These are phyloP conservation scores for Cetradonia linearis DNA, from an alignment of 495 filamentous ascomycete species.

Conservation along the genomic window DNA sequence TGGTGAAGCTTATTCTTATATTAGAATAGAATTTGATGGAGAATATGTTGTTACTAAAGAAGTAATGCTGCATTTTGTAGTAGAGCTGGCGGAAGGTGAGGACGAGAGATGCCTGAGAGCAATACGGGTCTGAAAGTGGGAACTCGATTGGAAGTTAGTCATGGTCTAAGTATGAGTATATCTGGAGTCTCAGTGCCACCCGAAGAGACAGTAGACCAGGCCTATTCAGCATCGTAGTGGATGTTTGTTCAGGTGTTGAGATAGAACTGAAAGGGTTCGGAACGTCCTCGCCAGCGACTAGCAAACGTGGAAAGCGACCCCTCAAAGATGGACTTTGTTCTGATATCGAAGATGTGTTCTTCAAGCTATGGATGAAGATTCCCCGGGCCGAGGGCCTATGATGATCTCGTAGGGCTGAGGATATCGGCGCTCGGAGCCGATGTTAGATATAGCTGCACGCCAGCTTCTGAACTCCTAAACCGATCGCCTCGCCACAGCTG, in stretches of 20 bases:
- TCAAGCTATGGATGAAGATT: not conserved
- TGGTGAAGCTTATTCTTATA: not conserved
- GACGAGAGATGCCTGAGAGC: not conserved
- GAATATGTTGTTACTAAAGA: conserved; percentile 2
- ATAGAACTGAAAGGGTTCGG: not conserved
- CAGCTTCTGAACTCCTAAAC: not conserved
- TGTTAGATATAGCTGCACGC: not conserved
- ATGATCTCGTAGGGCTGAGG: conserved; percentile 1
- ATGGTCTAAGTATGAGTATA: conserved; percentile 5
- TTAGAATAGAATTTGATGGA: not conserved
- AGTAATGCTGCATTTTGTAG: not conserved
- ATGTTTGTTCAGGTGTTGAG: not conserved
- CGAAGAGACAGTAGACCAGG: not conserved
- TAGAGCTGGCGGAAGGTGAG: conserved; percentile 4
- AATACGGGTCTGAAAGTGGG: not conserved
- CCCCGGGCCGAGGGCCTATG: too few species aligned
- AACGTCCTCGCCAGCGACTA: not conserved
- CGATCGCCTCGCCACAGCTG: not conserved
- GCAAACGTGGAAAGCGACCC: not conserved
- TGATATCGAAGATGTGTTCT: not conserved
- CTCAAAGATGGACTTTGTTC: too few species aligned
- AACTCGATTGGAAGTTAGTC: not conserved
- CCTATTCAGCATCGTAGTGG: not conserved
- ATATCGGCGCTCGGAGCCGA: conserved; percentile 8
- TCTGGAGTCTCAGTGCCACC: not conserved